Base-by-base conservation (phyloP, 352 stramenopile genomes). In the Phytophthora sansomeana region DNA sequence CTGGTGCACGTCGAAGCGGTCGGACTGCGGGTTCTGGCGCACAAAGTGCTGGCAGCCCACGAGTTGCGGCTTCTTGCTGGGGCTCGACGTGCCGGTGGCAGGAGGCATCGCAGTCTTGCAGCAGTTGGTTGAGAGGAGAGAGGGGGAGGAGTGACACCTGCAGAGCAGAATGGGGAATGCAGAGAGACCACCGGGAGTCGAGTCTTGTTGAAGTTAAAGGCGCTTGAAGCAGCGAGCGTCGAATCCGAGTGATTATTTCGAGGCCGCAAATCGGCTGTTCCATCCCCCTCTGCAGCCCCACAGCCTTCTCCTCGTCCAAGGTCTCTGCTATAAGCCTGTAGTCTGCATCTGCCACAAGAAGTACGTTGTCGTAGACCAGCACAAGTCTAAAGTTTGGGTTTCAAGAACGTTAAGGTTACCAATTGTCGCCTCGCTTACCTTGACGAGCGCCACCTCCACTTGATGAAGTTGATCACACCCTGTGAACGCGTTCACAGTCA, bases 1-100 rank as follows among this genome's bases (percentile, higher is more conserved):
- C 60, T 83, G 81, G 43, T 84, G 78, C 60, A 92, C 73, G 41
- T 89, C 77, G 60, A 95, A 95, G 60, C 75, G 78, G 75, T 95
- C 86, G 57, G 74, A 81, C 71, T 77, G 84, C 26, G 83, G 82
- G 80, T 93, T 95, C 69, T 89, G 72, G 50, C 84, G 84, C 67
- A 83, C 74, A 63, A 93, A 95, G 74, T 92, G 87, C 59, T 83
- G 72, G 80, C 78, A 78, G 58, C 86, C 86, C 59, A 92, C 82
- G 67, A 94, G 82, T 63, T 83, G 42, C 9, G 47, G 21, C 41
- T 82, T 80, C 71, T 89, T 89, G 54, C 54, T 69, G 39, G 55
- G 32, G 28, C 19, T 53, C 1, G 44, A 38, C 28, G 26, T 21
- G n/a, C 41, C 26, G 41, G 16, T 29, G 26, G 50, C 29, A 2